phyloP scores from a whole-genome alignment of 176 grass and related monocot genomes.

The Lolium rigidum region DNA sequence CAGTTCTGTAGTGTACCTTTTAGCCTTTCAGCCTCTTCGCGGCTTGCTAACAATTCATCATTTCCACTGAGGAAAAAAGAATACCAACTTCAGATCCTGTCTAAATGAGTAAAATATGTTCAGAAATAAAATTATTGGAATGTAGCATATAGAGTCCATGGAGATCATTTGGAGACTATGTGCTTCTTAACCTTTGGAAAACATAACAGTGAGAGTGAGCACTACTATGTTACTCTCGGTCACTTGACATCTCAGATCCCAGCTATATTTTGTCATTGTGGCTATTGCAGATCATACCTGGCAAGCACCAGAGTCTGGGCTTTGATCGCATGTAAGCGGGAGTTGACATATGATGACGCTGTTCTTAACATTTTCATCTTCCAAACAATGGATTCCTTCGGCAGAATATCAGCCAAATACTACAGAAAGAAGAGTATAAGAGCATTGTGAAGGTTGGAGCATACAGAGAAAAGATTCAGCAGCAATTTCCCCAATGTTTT shows the following conservation, averaged over 20 bases:
- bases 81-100: constrained; percentile 45
- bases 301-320: constrained; percentile 78
- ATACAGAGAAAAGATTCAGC: too few relatives aligned
- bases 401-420: constrained; percentile 70
- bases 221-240: neutral
- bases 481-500: neutral
- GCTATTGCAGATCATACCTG: constrained; percentile 57
- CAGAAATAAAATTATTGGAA: neutral
- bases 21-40: constrained; percentile 79
- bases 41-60: constrained; percentile 83
- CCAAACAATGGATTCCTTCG: constrained; percentile 72
- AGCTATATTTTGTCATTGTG: neutral
- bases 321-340: constrained; percentile 81
- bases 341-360: constrained; percentile 75
- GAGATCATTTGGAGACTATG: neutral
- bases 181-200: constrained; percentile 19
- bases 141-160: neutral
- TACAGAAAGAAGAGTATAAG: constrained; percentile 37
- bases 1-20: constrained; percentile 54
- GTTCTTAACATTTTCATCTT: constrained; percentile 82
- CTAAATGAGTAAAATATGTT: neutral
- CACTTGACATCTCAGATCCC: neutral
- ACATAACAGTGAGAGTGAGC: neutral
- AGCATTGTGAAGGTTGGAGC: neutral
- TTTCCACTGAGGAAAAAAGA: constrained; percentile 67